phyloP scores from a whole-genome alignment of 1,284 basidiomycete species.

The Ustilago bromivora region DNA sequence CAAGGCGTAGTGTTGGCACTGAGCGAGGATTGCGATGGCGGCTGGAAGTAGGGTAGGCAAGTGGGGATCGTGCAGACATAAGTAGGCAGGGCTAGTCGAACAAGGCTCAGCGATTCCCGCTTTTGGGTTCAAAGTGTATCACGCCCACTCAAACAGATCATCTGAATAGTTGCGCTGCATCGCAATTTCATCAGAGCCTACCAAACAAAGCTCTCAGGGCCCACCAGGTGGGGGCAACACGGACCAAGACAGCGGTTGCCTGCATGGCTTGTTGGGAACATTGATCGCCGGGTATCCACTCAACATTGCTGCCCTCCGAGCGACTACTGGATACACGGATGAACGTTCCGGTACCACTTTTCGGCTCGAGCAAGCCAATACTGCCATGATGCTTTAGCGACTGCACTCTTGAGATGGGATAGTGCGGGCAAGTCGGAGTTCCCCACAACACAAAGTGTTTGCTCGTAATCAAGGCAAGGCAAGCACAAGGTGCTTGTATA shows the following conservation, averaged over 20 bases:
- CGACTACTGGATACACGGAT: not conserved
- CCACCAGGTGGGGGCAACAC: not conserved
- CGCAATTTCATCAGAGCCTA: not conserved
- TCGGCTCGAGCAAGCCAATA: not conserved
- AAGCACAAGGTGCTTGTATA: not conserved
- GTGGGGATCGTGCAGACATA: not conserved
- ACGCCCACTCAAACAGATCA: not conserved
- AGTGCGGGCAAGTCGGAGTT: slow-evolving; percentile 7
- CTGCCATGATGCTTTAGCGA: too few relatives aligned
- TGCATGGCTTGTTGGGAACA: not conserved
- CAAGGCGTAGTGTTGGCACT: not conserved
- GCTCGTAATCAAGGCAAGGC: slow-evolving; percentile 15
- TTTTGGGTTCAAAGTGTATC: not conserved
- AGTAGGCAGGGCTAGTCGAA: not conserved
- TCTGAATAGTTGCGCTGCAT: not conserved
- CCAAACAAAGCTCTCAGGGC: too few relatives aligned
- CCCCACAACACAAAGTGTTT: slow-evolving; percentile 12
- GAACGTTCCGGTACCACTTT: not conserved
- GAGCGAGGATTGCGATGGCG: too few relatives aligned
- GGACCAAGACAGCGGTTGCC: not conserved
- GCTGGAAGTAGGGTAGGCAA: not conserved
- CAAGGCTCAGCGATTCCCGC: not conserved
- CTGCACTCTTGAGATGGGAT: not conserved
- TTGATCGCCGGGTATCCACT: not conserved
- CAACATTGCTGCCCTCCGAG: not conserved